A percentile compares a stretch with the other conserved stretches of the same genome.
Conservation (phyloP, 2,329 filamentous ascomycete species). For the Phyllosticta citriasiana region DNA sequence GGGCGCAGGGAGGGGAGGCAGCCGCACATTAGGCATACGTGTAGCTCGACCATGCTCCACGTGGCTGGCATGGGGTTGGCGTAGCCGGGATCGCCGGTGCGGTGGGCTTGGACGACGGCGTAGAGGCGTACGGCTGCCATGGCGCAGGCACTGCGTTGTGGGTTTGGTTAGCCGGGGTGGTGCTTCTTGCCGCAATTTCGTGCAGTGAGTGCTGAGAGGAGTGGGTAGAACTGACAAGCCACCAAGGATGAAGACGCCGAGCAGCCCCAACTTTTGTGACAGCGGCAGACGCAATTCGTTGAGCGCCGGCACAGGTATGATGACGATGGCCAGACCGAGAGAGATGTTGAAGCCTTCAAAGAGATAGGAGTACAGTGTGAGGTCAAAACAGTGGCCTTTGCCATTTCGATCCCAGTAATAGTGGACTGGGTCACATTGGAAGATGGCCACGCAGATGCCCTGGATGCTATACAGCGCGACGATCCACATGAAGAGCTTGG, state of each 20-base stretch:
- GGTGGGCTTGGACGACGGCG: not conserved
- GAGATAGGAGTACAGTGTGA: not conserved
- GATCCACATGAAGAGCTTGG: slow-evolving; percentile 13
- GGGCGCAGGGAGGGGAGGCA: not conserved
- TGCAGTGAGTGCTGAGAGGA: not conserved
- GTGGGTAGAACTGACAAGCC: slow-evolving; percentile 1
- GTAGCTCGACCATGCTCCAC: slow-evolving; percentile 1
- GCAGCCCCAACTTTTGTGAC: not conserved
- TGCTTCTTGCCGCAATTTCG: too few species aligned
- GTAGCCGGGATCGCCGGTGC: not conserved
- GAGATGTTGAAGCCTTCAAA: not conserved
- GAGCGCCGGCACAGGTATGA: slow-evolving; percentile 2
- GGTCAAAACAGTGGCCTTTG: not conserved
- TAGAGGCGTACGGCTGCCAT: slow-evolving; percentile 5
- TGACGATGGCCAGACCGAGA: slow-evolving; percentile 1
- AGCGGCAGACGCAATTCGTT: not conserved
- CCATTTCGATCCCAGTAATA: slow-evolving; percentile 19
- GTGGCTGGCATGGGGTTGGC: not conserved
- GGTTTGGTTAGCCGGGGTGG: not conserved
- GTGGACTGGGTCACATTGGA: slow-evolving; percentile 17
- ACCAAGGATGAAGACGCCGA: slow-evolving; percentile 1
- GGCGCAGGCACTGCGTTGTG: not conserved
- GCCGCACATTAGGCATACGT: not conserved
- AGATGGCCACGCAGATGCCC: slow-evolving; percentile 14
- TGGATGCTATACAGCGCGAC: not conserved